Evolutionary conservation across 2,329 filamentous ascomycete species (phyloP).

Genomic region (Clarireedia homoeocarpa): DNA sequence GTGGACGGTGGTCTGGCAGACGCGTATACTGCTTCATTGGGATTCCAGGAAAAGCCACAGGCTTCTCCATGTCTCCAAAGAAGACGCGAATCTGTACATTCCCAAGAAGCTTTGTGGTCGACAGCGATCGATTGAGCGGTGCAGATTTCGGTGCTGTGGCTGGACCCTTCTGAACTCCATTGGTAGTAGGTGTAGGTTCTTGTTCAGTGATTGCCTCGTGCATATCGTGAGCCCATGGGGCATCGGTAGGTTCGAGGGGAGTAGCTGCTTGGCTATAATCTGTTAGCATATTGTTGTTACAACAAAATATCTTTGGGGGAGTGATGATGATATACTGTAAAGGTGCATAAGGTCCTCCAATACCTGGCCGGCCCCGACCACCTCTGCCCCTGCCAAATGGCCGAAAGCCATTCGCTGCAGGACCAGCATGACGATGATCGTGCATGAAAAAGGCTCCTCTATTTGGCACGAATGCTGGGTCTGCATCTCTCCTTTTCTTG

Average conservation of each 20-base stretch:
- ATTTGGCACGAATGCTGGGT: slow-evolving; percentile 90
- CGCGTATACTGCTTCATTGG: slow-evolving; percentile 87
- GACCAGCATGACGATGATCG: slow-evolving; percentile 76
- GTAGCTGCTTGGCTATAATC: slow-evolving; percentile 36
- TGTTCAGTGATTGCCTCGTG: slow-evolving; percentile 62
- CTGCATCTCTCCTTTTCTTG: slow-evolving; percentile 76
- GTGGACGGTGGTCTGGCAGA: slow-evolving; percentile 88
- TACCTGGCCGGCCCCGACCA: slow-evolving; percentile 50
- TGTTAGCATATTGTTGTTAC: slow-evolving; percentile 18
- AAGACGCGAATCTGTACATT: slow-evolving; percentile 79
- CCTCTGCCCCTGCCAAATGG: slow-evolving; percentile 55
- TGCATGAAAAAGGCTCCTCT: slow-evolving; percentile 96
- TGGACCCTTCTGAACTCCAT: slow-evolving; percentile 21
- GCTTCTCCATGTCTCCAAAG: slow-evolving; percentile 65
- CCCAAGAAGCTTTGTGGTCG: slow-evolving; percentile 74
- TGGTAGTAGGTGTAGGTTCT: slow-evolving; percentile 27
- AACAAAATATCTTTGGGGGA: slow-evolving; percentile 10
- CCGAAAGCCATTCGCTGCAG: slow-evolving; percentile 69
- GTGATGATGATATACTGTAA: slow-evolving; percentile 48
- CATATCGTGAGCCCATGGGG: slow-evolving; percentile 89
- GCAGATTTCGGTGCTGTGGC: slow-evolving; percentile 43
- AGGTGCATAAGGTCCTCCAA: slow-evolving; percentile 50
- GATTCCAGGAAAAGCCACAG: slow-evolving; percentile 65
- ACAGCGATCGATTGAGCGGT: slow-evolving; percentile 70
- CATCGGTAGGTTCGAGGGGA: slow-evolving; percentile 52